Conservation (phyloP, 345 rosid genomes). For the Euclidium syriacum region DNA sequence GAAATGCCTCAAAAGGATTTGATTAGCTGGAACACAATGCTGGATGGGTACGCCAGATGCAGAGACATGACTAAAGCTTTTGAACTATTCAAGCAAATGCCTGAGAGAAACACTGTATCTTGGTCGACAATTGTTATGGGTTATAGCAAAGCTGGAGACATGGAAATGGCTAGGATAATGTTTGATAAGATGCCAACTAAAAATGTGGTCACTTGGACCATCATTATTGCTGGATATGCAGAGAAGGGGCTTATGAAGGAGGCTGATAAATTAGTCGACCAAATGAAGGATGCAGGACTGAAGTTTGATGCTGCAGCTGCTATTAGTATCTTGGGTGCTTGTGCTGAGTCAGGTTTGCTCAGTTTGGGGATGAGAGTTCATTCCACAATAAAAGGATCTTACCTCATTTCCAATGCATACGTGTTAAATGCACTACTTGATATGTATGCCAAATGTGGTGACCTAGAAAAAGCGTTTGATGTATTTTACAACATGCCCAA, state of each 20-base stretch:
- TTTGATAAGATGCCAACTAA: conserved; percentile 81
- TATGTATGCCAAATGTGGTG: conserved; percentile 87
- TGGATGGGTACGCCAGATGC: conserved; percentile 75
- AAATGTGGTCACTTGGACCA: conserved; percentile 81
- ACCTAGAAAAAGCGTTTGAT: conserved; percentile 46
- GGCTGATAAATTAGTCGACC: conserved; percentile 49
- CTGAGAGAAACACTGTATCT: conserved; percentile 72
- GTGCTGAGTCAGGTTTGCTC: conserved; percentile 77
- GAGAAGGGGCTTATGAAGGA: conserved; percentile 59
- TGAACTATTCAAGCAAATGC: conserved; percentile 63
- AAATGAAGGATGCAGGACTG: conserved; percentile 53
- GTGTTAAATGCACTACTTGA: conserved; percentile 75
- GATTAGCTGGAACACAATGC: conserved; percentile 76
- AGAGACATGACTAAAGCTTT: conserved; percentile 64
- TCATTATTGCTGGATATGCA: conserved; percentile 76
- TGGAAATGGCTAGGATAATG: conserved; percentile 75
- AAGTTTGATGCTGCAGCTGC: conserved; percentile 55
- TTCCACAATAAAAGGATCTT: conserved; percentile 39
- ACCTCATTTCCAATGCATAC: conserved; percentile 34
- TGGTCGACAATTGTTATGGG: conserved; percentile 89
- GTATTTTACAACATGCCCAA: conserved; percentile 50
- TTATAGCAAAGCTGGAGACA: conserved; percentile 64
- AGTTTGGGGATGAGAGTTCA: conserved; percentile 64
- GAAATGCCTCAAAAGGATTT: conserved; percentile 70
- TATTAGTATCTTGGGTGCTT: conserved; percentile 73